A percentile compares a stretch with the other conserved stretches of the same genome.
phyloP scores from a whole-genome alignment of 495 filamentous ascomycete genomes.

The Xylaria palmicola region DNA sequence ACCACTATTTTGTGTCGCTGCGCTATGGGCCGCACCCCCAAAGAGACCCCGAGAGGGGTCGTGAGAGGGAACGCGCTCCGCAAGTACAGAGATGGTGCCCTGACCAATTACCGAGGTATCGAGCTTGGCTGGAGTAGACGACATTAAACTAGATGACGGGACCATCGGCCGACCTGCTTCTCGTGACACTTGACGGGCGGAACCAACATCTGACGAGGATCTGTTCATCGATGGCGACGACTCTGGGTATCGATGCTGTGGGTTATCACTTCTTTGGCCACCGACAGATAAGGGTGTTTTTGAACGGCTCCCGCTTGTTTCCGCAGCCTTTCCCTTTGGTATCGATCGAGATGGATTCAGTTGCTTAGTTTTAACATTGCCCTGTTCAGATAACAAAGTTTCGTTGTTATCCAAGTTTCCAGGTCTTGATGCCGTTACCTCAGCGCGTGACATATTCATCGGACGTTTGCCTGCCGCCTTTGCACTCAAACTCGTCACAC shows the following conservation, averaged over 20 bases:
- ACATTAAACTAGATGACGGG: slow-evolving; percentile 26
- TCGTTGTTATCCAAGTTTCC: slow-evolving; percentile 4
- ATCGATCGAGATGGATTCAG: slow-evolving; percentile 9
- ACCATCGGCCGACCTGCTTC: slow-evolving; percentile 22
- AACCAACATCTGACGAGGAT: slow-evolving; percentile 30
- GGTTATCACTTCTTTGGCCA: slow-evolving; percentile 23
- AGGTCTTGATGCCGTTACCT: slow-evolving; percentile 14
- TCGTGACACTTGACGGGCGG: slow-evolving; percentile 19
- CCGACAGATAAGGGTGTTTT: background rate
- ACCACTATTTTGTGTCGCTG: slow-evolving; percentile 25
- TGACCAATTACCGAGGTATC: slow-evolving; percentile 33
- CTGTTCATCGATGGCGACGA: slow-evolving; percentile 29
- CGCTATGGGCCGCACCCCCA: slow-evolving; percentile 11
- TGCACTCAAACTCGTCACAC: slow-evolving; percentile 23
- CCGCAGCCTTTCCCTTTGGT: slow-evolving; percentile 7
- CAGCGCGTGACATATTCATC: slow-evolving; percentile 12
- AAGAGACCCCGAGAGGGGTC: background rate
- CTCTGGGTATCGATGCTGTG: slow-evolving; percentile 18
- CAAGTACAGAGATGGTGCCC: slow-evolving; percentile 35
- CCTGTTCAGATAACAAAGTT: background rate
- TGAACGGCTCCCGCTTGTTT: slow-evolving; percentile 14
- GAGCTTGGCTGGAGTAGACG: slow-evolving; percentile 32
- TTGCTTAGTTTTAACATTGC: background rate
- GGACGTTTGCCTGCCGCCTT: slow-evolving; percentile 43
- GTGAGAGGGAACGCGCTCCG: slow-evolving; percentile 28